A percentile compares a stretch with the other conserved stretches of the same genome.
Evolutionary conservation across 2,329 filamentous ascomycete genomes (phyloP).

Genomic region (Nemania diffusa): DNA sequence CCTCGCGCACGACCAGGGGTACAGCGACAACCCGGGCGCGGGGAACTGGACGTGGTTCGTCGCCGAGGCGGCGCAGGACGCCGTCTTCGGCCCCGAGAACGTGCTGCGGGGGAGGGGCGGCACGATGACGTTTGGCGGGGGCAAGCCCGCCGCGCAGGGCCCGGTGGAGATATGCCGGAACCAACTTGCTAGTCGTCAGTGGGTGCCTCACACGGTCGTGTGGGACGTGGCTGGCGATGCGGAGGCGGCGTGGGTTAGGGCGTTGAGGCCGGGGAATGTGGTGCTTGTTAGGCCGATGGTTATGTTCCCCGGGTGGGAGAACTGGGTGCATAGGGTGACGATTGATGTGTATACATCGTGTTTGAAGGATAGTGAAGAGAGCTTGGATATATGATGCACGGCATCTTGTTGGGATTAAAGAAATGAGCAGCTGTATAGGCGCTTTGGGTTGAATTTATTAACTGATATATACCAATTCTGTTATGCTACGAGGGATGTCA

Average conservation of each 20-base stretch:
- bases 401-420: too few relatives aligned
- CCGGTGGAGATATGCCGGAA: constrained; percentile 23
- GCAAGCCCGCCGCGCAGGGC: not conserved
- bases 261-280: constrained; percentile 8
- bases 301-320: constrained; percentile 24
- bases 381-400: not conserved
- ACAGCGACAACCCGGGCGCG: constrained; percentile 11
- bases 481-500: too few relatives aligned
- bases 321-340: constrained; percentile 20
- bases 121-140: not conserved
- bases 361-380: constrained; percentile 10
- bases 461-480: too few relatives aligned
- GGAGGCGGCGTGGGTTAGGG: constrained; percentile 13
- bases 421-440: too few relatives aligned
- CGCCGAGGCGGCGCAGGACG: constrained; percentile 1
- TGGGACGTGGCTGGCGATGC: constrained; percentile 6
- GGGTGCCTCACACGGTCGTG: not conserved
- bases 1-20: constrained; percentile 21
- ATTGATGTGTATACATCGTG: constrained; percentile 27
- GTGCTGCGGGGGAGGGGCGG: too few relatives aligned
- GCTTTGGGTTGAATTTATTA: too few relatives aligned
- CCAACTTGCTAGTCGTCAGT: constrained; percentile 6
- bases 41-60: constrained; percentile 25
- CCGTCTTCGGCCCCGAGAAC: too few relatives aligned
- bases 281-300: constrained; percentile 19